Percentiles rank a stretch among this genome's conserved stretches.
Evolutionary conservation across 1,284 basidiomycete genomes (phyloP).

Genomic region (Phylloboletellus chloephorus): DNA sequence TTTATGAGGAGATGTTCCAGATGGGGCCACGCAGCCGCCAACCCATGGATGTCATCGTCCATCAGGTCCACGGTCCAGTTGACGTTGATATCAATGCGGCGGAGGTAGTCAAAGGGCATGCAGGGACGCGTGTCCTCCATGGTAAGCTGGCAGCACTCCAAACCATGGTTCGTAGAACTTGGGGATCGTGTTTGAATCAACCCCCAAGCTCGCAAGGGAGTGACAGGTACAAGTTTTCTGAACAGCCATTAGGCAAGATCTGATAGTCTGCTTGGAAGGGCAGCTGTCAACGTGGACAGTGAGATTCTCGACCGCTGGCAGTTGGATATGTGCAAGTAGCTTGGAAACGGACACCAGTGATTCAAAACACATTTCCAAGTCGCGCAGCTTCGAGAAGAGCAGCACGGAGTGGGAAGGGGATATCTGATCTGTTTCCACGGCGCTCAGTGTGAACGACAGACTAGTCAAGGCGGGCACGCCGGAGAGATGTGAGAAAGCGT

Average conservation of each 20-base stretch:
- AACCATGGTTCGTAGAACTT: not conserved
- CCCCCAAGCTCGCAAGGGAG: conserved; percentile 8
- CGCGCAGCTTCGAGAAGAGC: conserved; percentile 14
- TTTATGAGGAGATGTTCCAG: conserved; percentile 18
- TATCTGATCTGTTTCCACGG: conserved; percentile 1
- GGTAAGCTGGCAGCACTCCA: conserved; percentile 11
- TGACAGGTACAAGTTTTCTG: conserved; percentile 10
- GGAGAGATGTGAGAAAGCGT: conserved; percentile 17
- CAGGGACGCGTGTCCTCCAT: conserved; percentile 18
- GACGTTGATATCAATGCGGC: conserved; percentile 12
- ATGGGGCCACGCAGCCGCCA: conserved; percentile 17
- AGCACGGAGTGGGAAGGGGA: conserved; percentile 1
- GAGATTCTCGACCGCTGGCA: conserved; percentile 15
- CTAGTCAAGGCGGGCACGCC: conserved; percentile 7
- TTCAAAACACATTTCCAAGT: conserved; percentile 12
- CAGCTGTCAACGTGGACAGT: conserved; percentile 12
- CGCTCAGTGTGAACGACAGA: conserved; percentile 14
- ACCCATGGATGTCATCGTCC: conserved; percentile 12
- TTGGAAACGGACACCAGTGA: conserved; percentile 9
- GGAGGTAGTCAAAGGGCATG: conserved; percentile 14
- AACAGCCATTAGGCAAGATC: conserved; percentile 7
- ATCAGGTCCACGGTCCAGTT: conserved; percentile 11
- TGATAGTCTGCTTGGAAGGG: conserved; percentile 11
- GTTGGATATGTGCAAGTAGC: conserved; percentile 6
- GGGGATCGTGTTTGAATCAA: conserved; percentile 14